Percentiles rank a stretch among this genome's conserved stretches.
phyloP scores from a whole-genome alignment of 2,329 filamentous ascomycete species.

The Xylariaceae sp. region DNA sequence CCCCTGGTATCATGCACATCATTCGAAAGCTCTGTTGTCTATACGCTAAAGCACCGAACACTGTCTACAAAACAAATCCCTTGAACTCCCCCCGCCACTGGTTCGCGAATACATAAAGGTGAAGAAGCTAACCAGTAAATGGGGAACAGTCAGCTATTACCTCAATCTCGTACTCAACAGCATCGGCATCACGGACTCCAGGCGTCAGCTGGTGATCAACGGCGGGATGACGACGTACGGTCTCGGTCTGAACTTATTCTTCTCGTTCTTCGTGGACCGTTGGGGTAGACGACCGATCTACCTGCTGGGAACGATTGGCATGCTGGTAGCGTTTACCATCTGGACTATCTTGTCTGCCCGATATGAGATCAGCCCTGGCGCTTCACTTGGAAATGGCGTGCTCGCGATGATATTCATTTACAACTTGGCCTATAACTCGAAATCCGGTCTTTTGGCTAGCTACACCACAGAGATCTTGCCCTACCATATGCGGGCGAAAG shows the following conservation, averaged over 20 bases:
- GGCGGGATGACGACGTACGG: slow-evolving; percentile 26
- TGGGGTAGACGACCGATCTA: slow-evolving; percentile 40
- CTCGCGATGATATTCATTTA: too few relatives aligned
- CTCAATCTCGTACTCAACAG: slow-evolving; percentile 31
- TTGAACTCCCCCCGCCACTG: too few relatives aligned
- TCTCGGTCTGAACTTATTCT: slow-evolving; percentile 29
- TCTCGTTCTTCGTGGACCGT: slow-evolving; percentile 36
- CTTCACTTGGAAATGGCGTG: too few relatives aligned
- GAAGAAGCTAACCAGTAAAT: too few relatives aligned
- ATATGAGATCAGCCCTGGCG: too few relatives aligned
- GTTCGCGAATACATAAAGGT: too few relatives aligned
- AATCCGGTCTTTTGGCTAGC: slow-evolving; percentile 34
- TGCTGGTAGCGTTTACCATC: slow-evolving; percentile 32
- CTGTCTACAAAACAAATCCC: too few relatives aligned
- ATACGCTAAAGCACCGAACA: too few relatives aligned
- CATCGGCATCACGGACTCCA: slow-evolving; percentile 29
- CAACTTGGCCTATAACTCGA: too few relatives aligned
- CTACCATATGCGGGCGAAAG: slow-evolving; percentile 33
- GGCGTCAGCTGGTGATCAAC: slow-evolving; percentile 35
- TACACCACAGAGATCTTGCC: slow-evolving; percentile 38
- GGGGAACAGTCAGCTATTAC: too few relatives aligned
- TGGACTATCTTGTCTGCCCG: slow-evolving; percentile 33
- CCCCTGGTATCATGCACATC: too few relatives aligned
- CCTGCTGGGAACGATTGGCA: slow-evolving; percentile 31
- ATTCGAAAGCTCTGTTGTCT: too few relatives aligned